A percentile compares a stretch with the other conserved stretches of the same genome.
Conservation (phyloP, 345 rosid genomes). For the Camelina sativa region DNA sequence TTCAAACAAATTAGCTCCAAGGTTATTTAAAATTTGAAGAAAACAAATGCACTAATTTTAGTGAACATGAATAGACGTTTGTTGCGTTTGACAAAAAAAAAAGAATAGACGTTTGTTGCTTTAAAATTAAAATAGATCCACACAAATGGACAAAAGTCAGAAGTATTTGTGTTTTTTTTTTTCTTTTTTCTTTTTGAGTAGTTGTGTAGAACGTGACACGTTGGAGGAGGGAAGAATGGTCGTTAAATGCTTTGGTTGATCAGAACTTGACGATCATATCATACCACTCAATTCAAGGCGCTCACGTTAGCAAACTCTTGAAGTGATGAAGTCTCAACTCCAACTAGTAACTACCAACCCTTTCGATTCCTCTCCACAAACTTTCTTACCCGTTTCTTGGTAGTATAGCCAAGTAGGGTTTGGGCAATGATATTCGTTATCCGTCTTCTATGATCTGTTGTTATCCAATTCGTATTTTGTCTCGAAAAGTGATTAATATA, state of each 20-base stretch:
- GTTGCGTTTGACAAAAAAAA: too few relatives aligned
- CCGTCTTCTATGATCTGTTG: background rate
- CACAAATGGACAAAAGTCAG: slow-evolving; percentile 33
- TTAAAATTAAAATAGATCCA: slow-evolving; percentile 4
- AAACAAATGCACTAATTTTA: slow-evolving; percentile 19
- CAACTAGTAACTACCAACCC: slow-evolving; percentile 34
- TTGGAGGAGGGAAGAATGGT: slow-evolving; percentile 34
- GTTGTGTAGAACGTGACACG: slow-evolving; percentile 43
- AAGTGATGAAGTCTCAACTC: background rate
- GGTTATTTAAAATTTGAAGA: slow-evolving; percentile 1
- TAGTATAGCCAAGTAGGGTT: background rate
- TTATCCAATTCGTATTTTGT: background rate
- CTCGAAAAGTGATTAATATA: too few relatives aligned
- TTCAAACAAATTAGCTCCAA: slow-evolving; percentile 15
- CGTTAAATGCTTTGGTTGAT: slow-evolving; percentile 18
- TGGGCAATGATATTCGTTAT: background rate
- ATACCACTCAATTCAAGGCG: slow-evolving; percentile 32
- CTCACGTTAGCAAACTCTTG: slow-evolving; percentile 38
- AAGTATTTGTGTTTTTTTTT: slow-evolving; percentile 13
- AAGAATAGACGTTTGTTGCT: slow-evolving; percentile 35
- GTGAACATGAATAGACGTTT: slow-evolving; percentile 40
- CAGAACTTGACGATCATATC: background rate
- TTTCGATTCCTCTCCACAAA: slow-evolving; percentile 24
- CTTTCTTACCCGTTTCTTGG: background rate
- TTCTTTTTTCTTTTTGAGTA: too few relatives aligned